Percentiles rank a stretch among this genome's conserved stretches.
Evolutionary conservation across 1,139 yeast species (phyloP).

Genomic region (Geotrichum restrictum): DNA sequence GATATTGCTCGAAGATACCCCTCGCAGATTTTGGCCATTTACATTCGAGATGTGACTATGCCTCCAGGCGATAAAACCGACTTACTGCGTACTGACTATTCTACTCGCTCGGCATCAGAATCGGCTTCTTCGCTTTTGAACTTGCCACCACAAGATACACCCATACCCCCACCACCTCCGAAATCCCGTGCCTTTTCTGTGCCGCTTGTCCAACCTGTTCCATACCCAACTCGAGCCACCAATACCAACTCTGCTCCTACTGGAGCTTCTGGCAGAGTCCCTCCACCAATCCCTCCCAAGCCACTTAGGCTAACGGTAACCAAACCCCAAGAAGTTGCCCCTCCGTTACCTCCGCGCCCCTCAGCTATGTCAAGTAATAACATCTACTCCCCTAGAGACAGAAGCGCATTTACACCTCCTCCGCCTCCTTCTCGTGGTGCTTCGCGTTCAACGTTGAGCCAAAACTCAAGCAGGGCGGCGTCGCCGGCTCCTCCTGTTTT

Average conservation of each 20-base stretch:
- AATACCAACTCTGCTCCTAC: constrained; percentile 7
- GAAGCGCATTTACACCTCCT: constrained; percentile 23
- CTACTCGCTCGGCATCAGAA: not conserved
- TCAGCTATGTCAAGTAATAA: not conserved
- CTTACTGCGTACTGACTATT: constrained; percentile 18
- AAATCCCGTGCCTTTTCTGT: constrained; percentile 13
- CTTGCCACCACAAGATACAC: constrained; percentile 13
- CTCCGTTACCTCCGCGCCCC: constrained; percentile 18
- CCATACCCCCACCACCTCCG: constrained; percentile 7
- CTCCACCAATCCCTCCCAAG: constrained; percentile 19
- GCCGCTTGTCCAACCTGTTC: constrained; percentile 29
- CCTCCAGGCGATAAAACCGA: constrained; percentile 31
- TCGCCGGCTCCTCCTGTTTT: constrained; percentile 16
- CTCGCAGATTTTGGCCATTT: constrained; percentile 63
- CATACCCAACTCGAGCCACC: constrained; percentile 25
- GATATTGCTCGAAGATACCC: constrained; percentile 64
- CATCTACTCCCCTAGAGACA: constrained; percentile 12
- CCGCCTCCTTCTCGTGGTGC: constrained; percentile 30
- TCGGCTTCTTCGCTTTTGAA: constrained; percentile 3
- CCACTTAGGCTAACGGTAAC: constrained; percentile 10
- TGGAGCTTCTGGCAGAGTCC: constrained; percentile 19
- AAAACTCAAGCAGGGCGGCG: constrained; percentile 11
- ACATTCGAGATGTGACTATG: constrained; percentile 71
- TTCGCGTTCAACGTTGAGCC: constrained; percentile 16
- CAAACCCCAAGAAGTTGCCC: not conserved